phyloP scores from a whole-genome alignment of 352 stramenopile species.

The Globisporangium splendens region DNA sequence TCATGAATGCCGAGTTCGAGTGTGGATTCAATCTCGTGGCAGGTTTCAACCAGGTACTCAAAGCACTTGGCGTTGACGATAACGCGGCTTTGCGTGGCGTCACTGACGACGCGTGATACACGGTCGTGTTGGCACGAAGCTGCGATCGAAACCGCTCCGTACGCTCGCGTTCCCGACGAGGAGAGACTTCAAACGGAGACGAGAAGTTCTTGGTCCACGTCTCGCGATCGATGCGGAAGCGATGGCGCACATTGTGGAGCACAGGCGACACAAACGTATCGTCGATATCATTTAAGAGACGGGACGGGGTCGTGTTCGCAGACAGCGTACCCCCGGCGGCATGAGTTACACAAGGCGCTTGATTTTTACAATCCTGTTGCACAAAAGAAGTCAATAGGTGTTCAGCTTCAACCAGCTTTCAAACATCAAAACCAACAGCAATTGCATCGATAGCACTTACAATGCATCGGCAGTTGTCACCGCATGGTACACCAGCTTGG shows the following conservation, averaged over 20 bases:
- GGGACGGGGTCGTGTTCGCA: slow-evolving; percentile 20
- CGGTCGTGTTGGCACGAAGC: slow-evolving; percentile 24
- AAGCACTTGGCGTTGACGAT: not conserved
- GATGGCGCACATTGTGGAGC: slow-evolving; percentile 49
- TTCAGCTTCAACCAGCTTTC: too few species aligned
- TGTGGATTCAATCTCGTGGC: not conserved
- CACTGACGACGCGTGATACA: not conserved
- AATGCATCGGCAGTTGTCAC: slow-evolving; percentile 88
- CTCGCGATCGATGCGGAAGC: slow-evolving; percentile 61
- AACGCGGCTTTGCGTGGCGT: slow-evolving; percentile 1
- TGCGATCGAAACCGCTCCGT: slow-evolving; percentile 50
- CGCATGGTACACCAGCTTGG: slow-evolving; percentile 84
- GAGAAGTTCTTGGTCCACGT: slow-evolving; percentile 70
- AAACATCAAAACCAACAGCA: not conserved
- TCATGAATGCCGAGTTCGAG: slow-evolving; percentile 6
- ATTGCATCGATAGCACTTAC: slow-evolving; percentile 28
- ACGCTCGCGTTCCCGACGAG: slow-evolving; percentile 40
- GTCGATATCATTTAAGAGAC: slow-evolving; percentile 28
- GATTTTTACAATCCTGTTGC: slow-evolving; percentile 76
- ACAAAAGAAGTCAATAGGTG: not conserved
- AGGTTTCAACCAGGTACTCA: slow-evolving; percentile 21
- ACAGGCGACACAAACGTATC: slow-evolving; percentile 63
- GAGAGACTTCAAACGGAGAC: slow-evolving; percentile 58
- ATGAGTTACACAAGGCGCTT: slow-evolving; percentile 44
- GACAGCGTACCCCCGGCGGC: slow-evolving; percentile 21